A percentile compares a stretch with the other conserved stretches of the same genome.
Conservation (phyloP, 2,329 filamentous ascomycete species). For the Trichoderma sp. region DNA sequence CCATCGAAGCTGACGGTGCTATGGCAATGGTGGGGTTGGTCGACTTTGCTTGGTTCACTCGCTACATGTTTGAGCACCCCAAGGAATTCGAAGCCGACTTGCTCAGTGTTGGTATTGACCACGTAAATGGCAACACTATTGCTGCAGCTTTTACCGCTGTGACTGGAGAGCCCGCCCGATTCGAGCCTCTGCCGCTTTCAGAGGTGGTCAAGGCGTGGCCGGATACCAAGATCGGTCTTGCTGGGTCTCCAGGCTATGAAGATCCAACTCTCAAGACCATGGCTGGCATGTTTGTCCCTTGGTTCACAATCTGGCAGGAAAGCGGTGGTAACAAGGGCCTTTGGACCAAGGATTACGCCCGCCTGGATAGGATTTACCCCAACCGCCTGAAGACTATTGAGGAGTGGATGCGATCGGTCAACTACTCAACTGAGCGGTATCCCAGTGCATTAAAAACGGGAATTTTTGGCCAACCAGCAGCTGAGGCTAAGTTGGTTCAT, state of each 20-base stretch:
- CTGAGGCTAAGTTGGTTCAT: neutral
- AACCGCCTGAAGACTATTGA: constrained; percentile 17
- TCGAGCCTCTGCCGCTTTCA: constrained; percentile 9
- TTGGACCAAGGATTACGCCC: constrained; percentile 19
- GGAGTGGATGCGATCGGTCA: constrained; percentile 21
- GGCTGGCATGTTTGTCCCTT: constrained; percentile 16
- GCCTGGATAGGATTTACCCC: constrained; percentile 19
- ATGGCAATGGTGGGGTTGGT: constrained; percentile 10
- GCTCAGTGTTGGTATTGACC: constrained; percentile 21
- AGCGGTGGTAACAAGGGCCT: constrained; percentile 21
- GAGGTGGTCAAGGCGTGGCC: constrained; percentile 1
- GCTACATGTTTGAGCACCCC: constrained; percentile 20
- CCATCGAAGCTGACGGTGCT: neutral
- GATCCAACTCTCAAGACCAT: constrained; percentile 18
- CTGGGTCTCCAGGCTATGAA: constrained; percentile 14
- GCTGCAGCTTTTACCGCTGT: constrained; percentile 17
- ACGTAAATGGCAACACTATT: constrained; percentile 14
- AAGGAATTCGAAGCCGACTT: constrained; percentile 19
- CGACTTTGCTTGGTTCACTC: constrained; percentile 18
- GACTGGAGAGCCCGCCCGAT: constrained; percentile 17
- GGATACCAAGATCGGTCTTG: constrained; percentile 1
- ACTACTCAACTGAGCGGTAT: constrained; percentile 18
- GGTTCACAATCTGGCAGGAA: constrained; percentile 20
- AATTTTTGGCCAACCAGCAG: neutral
- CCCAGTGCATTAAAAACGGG: neutral